Conservation (phyloP, 352 stramenopile genomes). For the Pelagophyceae sp. region DNA sequence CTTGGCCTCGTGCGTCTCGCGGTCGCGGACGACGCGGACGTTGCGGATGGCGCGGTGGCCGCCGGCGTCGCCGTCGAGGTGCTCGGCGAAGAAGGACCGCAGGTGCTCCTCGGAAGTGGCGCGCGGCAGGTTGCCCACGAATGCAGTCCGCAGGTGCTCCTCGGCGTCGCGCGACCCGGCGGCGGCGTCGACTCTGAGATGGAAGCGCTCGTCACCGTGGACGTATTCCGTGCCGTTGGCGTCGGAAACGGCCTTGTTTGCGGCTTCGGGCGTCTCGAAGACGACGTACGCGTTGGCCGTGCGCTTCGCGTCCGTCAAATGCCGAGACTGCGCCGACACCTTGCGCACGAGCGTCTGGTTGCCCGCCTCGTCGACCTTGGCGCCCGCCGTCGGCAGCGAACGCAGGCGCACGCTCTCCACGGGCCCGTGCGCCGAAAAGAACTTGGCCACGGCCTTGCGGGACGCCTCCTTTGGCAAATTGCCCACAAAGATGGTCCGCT, state of each 20-base stretch:
- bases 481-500: constrained; percentile 9
- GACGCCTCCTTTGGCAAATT: background rate
- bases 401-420: background rate
- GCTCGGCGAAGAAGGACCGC: background rate
- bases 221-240: background rate
- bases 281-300: constrained; percentile 11
- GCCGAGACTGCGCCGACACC: background rate
- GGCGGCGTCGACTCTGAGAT: background rate
- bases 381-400: background rate
- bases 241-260: background rate
- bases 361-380: background rate
- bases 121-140: constrained; percentile 1
- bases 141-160: constrained; percentile 10
- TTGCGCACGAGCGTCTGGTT: background rate
- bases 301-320: constrained; percentile 6
- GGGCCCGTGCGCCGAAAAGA: background rate
- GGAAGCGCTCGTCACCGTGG: background rate
- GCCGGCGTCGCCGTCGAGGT: background rate
- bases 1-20: background rate
- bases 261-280: background rate
- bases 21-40: constrained; percentile 6
- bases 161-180: background rate
- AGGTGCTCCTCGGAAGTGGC: background rate
- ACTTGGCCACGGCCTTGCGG: background rate
- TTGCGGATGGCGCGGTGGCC: background rate